Base-by-base conservation (phyloP, 2,329 filamentous ascomycete species). In the Colletotrichum agaves region DNA sequence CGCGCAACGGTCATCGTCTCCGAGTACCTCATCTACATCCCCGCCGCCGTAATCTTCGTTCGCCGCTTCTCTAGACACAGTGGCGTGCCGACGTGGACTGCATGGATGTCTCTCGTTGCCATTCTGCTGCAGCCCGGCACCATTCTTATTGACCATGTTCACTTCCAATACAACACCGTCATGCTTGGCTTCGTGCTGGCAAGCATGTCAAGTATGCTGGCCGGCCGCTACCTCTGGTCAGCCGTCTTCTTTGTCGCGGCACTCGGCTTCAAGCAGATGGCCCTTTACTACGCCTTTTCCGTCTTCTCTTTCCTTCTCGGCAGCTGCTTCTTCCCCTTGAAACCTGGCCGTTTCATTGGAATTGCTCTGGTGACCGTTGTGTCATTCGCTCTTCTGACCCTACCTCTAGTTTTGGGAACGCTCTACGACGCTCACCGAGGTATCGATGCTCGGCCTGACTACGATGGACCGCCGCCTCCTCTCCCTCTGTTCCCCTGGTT, bases 231-330 rank as follows among this genome's bases (percentile, higher is more conserved):
- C 74, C 87, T 97, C 69, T 98, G 95, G 94, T 89, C 93, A 27
- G 94, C 93, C 70, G 88, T 97, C 67, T 97, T 97, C 82, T 99
- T 99, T 73, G 96, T 99, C 6, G 89, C 88, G 15, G 93, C 95
- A 3, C 84, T 99, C n/a, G 93, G 93, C 5, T 99, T 98, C 85
- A 99, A 99, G 83, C 96, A 99, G 79, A 99, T 99, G 97, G 95
- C 95, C 1, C 85, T 99, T 15, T 99, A 98, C 82, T 99, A 98
- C 79, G 94, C 97, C 3, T 94, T 97, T 13, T 90, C 91, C 19
- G 90, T 98, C 64, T 98, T 98, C 77, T 91, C 93, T 35, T 99
- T 94, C 75, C 88, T 99, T 2, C 83, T 98, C 1, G 96, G 95
- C 8, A 89, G 90, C 74, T 98, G 94, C 75, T 73, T 97, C n/a